Conservation (phyloP, 305 asterid species). For the Solanum hybrid region DNA sequence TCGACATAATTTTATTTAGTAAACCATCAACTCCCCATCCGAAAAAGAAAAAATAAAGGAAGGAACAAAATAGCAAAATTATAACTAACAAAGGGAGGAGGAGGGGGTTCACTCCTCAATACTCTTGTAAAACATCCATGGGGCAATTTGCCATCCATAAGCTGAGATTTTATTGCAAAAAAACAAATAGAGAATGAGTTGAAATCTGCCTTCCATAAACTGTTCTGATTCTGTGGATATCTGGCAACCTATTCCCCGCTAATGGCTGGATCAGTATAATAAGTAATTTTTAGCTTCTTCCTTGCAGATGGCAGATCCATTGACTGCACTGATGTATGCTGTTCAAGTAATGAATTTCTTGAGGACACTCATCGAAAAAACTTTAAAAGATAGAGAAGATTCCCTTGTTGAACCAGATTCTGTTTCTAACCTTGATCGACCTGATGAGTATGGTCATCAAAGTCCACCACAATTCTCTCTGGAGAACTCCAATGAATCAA, state of each 20-base stretch:
- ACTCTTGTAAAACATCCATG: neutral
- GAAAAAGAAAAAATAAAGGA: neutral
- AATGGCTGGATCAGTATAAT: neutral
- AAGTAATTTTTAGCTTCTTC: neutral
- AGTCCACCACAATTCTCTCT: conserved; percentile 23
- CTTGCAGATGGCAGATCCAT: conserved; percentile 89
- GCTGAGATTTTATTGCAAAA: neutral
- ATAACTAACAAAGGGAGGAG: neutral
- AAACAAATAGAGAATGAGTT: neutral
- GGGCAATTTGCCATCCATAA: neutral
- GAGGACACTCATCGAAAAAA: conserved; percentile 76
- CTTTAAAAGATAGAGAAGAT: conserved; percentile 58
- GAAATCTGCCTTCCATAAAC: neutral
- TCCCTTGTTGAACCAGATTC: conserved; percentile 33
- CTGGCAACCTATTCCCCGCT: neutral
- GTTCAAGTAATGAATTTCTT: conserved; percentile 98
- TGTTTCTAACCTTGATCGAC: conserved; percentile 30
- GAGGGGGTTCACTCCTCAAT: neutral
- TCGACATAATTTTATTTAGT: neutral
- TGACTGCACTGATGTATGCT: conserved; percentile 94
- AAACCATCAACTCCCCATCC: neutral
- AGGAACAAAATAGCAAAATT: neutral
- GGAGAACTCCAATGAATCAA: conserved; percentile 16
- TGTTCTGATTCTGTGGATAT: neutral
- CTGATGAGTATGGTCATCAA: conserved; percentile 54